Conservation (phyloP, 176 grass and related monocot species). For the Urochloa ruziziensis region DNA sequence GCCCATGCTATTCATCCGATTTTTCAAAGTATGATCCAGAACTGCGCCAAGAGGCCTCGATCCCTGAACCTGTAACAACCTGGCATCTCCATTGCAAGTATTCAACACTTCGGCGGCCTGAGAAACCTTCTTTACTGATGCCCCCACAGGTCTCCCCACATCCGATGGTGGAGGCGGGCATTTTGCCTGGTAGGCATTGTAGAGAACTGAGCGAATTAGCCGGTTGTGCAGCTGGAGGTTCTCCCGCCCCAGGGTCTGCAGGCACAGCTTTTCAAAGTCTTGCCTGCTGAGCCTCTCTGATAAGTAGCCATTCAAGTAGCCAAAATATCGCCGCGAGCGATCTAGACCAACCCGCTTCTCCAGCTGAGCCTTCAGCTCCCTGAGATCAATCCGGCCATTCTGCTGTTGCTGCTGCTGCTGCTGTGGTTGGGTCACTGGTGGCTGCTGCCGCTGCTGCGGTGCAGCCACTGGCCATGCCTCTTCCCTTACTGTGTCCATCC, state of each 20-base stretch:
- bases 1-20: constrained; percentile 30
- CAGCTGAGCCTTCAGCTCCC: constrained; percentile 61
- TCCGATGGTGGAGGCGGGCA: constrained; percentile 44
- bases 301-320: constrained; percentile 64
- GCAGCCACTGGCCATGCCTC: constrained; percentile 43
- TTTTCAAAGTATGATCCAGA: constrained; percentile 45
- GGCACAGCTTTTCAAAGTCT: constrained; percentile 68
- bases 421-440: background rate
- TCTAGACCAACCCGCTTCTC: constrained; percentile 60
- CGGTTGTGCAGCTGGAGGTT: constrained; percentile 76
- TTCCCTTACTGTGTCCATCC: constrained; percentile 51
- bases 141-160: constrained; percentile 23
- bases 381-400: constrained; percentile 64
- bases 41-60: constrained; percentile 26
- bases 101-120: constrained; percentile 29
- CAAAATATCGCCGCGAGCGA: constrained; percentile 51
- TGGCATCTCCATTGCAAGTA: constrained; percentile 56
- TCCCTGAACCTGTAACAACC: constrained; percentile 29
- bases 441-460: constrained; percentile 33
- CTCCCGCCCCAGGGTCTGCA: constrained; percentile 50
- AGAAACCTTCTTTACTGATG: constrained; percentile 34
- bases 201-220: constrained; percentile 57
- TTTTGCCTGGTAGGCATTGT: constrained; percentile 63
- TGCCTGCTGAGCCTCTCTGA: constrained; percentile 73
- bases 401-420: constrained; percentile 24